Base-by-base conservation (phyloP, 2,329 filamentous ascomycete species). In the Corniculantispora saksenae region DNA sequence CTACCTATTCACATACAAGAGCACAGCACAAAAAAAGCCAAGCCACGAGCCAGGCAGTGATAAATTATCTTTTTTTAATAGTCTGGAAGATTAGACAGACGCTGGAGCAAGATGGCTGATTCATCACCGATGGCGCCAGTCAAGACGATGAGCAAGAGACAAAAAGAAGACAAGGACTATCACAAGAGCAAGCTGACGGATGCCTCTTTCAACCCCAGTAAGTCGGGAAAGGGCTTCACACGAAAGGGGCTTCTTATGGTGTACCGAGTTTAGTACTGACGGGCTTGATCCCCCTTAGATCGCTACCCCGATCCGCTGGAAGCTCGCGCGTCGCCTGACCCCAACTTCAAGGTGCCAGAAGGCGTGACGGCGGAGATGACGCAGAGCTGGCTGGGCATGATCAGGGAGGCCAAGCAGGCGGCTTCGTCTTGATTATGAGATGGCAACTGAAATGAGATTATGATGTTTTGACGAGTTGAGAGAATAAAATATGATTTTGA, bases 251-350 rank as follows among this genome's bases (percentile, higher is more conserved):
- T n/a, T n/a, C n/a, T n/a, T n/a, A n/a, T n/a, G n/a, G n/a, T n/a
- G n/a, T n/a, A n/a, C n/a, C n/a, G n/a, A n/a, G n/a, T n/a, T n/a
- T n/a, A n/a, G n/a, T n/a, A n/a, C n/a, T n/a, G n/a, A n/a, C n/a
- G n/a, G n/a, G n/a, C n/a, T n/a, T n/a, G n/a, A n/a, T n/a, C n/a
- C n/a, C n/a, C n/a, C n/a, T n/a, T n/a, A 76, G 81, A 45, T 4
- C 63, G 63, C 27, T 83, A 81, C 60, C 77, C 78, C 9, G 83
- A 86, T 66, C 83, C 84, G 38, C 74, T 86, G 63, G 68, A 77
- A 17, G 76, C 79, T 27, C 76, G 79, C 27, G 69, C 74, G 55
- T 69, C 72, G 3, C 64, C 75, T 4, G 72, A 71, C 65, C 68
- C 78, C 59, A 68, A 74, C 64, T 68, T 75, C 67, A 75, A 76